phyloP scores from a whole-genome alignment of 1,139 yeast genomes.

The Candida sanyaensis region DNA sequence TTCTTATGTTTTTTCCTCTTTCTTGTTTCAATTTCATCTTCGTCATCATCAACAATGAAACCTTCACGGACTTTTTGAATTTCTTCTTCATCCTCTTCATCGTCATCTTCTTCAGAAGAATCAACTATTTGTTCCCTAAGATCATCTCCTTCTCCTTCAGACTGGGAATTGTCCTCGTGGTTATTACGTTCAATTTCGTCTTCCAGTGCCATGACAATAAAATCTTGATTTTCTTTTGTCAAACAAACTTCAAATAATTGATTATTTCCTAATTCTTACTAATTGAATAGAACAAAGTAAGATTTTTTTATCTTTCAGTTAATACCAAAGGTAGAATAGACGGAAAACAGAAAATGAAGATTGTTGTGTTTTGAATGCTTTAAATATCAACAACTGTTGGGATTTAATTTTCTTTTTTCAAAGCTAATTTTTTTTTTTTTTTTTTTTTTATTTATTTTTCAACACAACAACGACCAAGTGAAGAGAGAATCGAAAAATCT shows the following conservation, averaged over 20 bases:
- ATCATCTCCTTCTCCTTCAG: slow-evolving; percentile 45
- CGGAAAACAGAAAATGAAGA: too few relatives aligned
- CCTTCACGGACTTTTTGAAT: slow-evolving; percentile 81
- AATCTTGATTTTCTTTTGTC: too few relatives aligned
- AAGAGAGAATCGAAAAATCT: slow-evolving; percentile 2
- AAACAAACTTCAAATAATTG: too few relatives aligned
- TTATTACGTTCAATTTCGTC: slow-evolving; percentile 37
- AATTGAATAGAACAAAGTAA: neutral
- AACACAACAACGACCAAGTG: neutral
- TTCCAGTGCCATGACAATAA: slow-evolving; percentile 17
- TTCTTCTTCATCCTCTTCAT: slow-evolving; percentile 77
- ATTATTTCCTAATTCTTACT: too few relatives aligned
- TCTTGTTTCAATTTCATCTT: slow-evolving; percentile 48
- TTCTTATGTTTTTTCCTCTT: slow-evolving; percentile 39
- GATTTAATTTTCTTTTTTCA: neutral
- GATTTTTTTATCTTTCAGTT: neutral
- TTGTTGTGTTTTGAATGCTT: too few relatives aligned
- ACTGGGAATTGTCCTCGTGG: slow-evolving; percentile 20
- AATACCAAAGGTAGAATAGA: too few relatives aligned
- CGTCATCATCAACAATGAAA: slow-evolving; percentile 91
- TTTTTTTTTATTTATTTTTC: neutral
- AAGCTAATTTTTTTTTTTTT: neutral
- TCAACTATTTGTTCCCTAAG: slow-evolving; percentile 42
- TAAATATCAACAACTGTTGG: too few relatives aligned
- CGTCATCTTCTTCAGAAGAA: slow-evolving; percentile 75